Evolutionary conservation across 129 eudicot genomes (phyloP), one percentile per base, ranked within the genome.

Genomic region (Lonicera japonica): DNA sequence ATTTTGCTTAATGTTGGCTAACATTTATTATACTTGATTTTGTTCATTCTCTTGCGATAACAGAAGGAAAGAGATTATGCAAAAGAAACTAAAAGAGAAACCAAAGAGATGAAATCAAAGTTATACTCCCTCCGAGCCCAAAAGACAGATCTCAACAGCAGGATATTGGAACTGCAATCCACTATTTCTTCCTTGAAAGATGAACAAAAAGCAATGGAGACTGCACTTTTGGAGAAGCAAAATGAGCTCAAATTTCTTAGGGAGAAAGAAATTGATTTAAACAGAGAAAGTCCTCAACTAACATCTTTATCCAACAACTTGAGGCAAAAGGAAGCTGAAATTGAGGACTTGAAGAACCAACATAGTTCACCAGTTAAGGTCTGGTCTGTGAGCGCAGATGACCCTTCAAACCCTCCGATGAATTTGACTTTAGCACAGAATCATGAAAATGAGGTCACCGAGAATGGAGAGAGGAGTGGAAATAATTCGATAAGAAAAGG

Each of bases 1-100:
- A 29, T 29, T 29, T 4, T 43, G 50, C 50, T 43, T 43, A 43
- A 43, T 43, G 50, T 14, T 43, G 50, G 50, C 21, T 50, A 12
- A 17, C 10, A 47, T 10, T 43, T 13, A 14, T 15, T 24, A 23
- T 22, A 13, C 17, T 16, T 39, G 12, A 62, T 41, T 5, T 12
- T 40, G 9, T 50, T 45, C 21, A 16, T 15, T 68, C 21, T 57
- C 17, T 38, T 54, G 18, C 41, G 54, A 4, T n/a, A 40, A 58
- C 80, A 91, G 96, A 91, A 74, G 24, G 98, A 91, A 71, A 75
- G 73, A 68, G 95, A 87, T 11, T 54, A 68, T 19, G 69, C 66
- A 55, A 81, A 82, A 76, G 90, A 87, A 69, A 70, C 71, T 34
- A 75, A 74, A 65, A 65, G 65, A 58, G 80, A 87, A 77, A 64